These are phyloP conservation scores for Dissoconium aciculare DNA, from an alignment of 2,329 filamentous ascomycete genomes.

Conservation along the genomic window DNA sequence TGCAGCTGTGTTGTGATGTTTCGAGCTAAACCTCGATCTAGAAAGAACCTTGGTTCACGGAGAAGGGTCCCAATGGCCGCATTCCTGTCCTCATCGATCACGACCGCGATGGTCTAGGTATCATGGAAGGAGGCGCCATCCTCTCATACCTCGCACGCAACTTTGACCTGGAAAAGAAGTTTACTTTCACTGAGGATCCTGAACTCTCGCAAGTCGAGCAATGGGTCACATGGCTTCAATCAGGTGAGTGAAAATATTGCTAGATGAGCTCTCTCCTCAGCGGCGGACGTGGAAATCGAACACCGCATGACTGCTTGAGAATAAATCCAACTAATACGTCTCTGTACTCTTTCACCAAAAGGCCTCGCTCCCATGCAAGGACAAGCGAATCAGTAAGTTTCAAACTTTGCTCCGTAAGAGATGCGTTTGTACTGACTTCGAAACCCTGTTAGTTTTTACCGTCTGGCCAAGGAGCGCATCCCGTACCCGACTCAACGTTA, in stretches of 20 bases:
- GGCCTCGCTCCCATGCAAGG: slow-evolving; percentile 25
- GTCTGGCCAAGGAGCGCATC: slow-evolving; percentile 30
- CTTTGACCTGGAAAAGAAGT: slow-evolving; percentile 34
- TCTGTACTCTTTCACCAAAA: not conserved
- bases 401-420: not conserved
- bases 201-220: slow-evolving; percentile 38
- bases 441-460: slow-evolving; percentile 22
- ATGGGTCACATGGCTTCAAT: slow-evolving; percentile 45
- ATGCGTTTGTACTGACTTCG: not conserved
- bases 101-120: slow-evolving; percentile 43
- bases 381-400: slow-evolving; percentile 18
- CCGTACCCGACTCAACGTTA: slow-evolving; percentile 33
- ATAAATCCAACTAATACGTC: too few species aligned
- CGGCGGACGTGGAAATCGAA: too few species aligned
- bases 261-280: too few species aligned
- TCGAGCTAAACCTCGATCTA: not conserved
- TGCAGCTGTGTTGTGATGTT: not conserved
- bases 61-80: slow-evolving; percentile 48
- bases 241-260: too few species aligned
- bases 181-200: slow-evolving; percentile 33
- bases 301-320: too few species aligned
- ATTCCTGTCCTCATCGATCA: slow-evolving; percentile 54
- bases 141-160: slow-evolving; percentile 31
- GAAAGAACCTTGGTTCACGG: slow-evolving; percentile 52
- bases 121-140: slow-evolving; percentile 32